Evolutionary conservation across 805 yeast genomes (phyloP), one percentile per base, ranked within the genome.

Genomic region (Nakazawaea molendinolei): DNA sequence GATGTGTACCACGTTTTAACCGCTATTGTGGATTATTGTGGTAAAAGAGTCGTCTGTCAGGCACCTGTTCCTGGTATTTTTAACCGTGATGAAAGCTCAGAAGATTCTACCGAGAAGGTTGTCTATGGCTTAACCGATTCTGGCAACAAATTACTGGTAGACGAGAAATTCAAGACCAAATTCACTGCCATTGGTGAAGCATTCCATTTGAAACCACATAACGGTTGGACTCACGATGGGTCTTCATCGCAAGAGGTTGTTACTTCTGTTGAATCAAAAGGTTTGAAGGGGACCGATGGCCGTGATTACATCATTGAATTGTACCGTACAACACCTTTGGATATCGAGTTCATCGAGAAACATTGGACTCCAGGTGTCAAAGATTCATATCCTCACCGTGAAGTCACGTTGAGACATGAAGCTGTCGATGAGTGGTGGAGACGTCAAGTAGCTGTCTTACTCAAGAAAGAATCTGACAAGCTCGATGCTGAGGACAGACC

Each of bases 11-110:
- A 81, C 34, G 66, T 90, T 41, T 74, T 85, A 48, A 84, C 97
- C 4, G 71, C 89, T n/a, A 70, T 87, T 40, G 85, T 90, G 38
- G 97, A 90, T 58, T 90, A 75, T 61, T 77, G 84, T 52, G 98
- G 97, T 43, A 80, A 76, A 50, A 74, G 97, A 56, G 67, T 90
- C 24, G 71, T 90, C 25, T 86, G 95, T 56, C 97, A 90, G 63
- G 85, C 95, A 10, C 95, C 96, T 9, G 95, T 90, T 29, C 98
- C 98, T 12, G 97, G 97, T 41, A 75, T 83, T 39, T 79, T 83
- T 56, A 65, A 73, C 37, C 69, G 71, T 38, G 55, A 63, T 15
- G 56, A 52, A 26, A 51, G 51, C 20, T 54, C 52, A 31, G 63
- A 58, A 26, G 60, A 53, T 31, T 31, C 42, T 5, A 67, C 57